phyloP scores from a whole-genome alignment of 352 stramenopile genomes.

The Phytophthora sojae region DNA sequence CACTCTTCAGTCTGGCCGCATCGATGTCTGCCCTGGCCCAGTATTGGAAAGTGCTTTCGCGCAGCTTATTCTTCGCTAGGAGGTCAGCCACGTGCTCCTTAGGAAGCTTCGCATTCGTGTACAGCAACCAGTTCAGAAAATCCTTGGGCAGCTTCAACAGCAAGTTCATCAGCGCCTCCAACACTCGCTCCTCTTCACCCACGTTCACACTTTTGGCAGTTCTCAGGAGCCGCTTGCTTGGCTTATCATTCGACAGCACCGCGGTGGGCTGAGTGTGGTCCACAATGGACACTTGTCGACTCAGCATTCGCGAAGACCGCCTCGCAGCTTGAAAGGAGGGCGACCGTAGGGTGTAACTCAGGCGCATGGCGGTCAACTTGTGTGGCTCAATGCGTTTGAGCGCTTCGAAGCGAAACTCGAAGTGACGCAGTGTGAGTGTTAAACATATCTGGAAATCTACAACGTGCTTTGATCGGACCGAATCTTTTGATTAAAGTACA shows the following conservation, averaged over 20 bases:
- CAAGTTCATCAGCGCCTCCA: neutral
- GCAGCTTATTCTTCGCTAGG: too few relatives aligned
- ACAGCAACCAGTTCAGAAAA: too few relatives aligned
- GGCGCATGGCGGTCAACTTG: neutral
- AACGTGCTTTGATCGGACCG: neutral
- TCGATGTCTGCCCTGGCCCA: too few relatives aligned
- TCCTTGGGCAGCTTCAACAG: neutral
- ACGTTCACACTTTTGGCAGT: neutral
- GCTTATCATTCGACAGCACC: neutral
- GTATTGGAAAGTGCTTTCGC: too few relatives aligned
- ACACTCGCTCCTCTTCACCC: neutral
- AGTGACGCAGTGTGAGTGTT: neutral
- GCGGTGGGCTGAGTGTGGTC: neutral
- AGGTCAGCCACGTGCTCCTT: too few relatives aligned
- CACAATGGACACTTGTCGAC: neutral
- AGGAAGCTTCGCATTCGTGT: too few relatives aligned
- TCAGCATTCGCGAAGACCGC: neutral
- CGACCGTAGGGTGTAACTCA: neutral
- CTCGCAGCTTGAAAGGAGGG: slow-evolving; percentile 1
- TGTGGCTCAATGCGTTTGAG: neutral
- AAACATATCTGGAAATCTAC: neutral
- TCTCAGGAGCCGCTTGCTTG: slow-evolving; percentile 1
- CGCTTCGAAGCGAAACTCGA: neutral
- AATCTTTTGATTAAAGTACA: neutral
- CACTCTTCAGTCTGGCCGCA: too few relatives aligned